phyloP scores from a whole-genome alignment of 2,329 filamentous ascomycete species.

The Fusarium hostae region DNA sequence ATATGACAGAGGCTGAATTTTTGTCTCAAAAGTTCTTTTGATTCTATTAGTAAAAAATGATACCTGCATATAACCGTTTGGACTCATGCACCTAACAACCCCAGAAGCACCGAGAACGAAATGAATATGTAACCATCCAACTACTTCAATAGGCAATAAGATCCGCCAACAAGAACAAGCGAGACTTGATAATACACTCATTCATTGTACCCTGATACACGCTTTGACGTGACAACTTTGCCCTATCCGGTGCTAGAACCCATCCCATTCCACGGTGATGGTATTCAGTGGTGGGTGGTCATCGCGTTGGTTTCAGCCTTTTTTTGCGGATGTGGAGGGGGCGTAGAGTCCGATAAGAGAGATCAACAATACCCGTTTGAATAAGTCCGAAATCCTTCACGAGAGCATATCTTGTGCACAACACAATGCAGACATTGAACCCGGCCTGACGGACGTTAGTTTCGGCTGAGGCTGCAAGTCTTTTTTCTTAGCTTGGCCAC shows the following conservation, averaged over 20 bases:
- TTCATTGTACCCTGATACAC: neutral
- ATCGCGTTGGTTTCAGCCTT: slow-evolving; percentile 30
- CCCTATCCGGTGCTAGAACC: slow-evolving; percentile 34
- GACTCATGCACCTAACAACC: neutral
- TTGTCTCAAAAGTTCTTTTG: neutral
- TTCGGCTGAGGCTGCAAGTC: slow-evolving; percentile 11
- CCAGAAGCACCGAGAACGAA: slow-evolving; percentile 3
- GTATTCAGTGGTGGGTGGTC: slow-evolving; percentile 28
- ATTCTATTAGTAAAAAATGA: neutral
- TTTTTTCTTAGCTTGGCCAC: neutral
- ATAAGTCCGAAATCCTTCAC: slow-evolving; percentile 11
- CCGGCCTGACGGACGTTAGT: neutral
- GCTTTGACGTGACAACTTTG: slow-evolving; percentile 3
- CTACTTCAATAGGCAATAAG: slow-evolving; percentile 15
- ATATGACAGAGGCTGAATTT: neutral
- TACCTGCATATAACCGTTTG: neutral
- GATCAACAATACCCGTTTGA: neutral
- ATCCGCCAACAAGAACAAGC: slow-evolving; percentile 6
- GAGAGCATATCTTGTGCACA: neutral
- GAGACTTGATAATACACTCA: slow-evolving; percentile 1
- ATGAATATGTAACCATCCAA: slow-evolving; percentile 11
- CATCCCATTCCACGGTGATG: slow-evolving; percentile 39
- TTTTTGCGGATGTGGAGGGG: slow-evolving; percentile 13
- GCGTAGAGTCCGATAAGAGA: neutral
- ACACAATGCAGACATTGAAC: neutral